phyloP scores from a whole-genome alignment of 257 asterid species.

The Forsythia suspensa region DNA sequence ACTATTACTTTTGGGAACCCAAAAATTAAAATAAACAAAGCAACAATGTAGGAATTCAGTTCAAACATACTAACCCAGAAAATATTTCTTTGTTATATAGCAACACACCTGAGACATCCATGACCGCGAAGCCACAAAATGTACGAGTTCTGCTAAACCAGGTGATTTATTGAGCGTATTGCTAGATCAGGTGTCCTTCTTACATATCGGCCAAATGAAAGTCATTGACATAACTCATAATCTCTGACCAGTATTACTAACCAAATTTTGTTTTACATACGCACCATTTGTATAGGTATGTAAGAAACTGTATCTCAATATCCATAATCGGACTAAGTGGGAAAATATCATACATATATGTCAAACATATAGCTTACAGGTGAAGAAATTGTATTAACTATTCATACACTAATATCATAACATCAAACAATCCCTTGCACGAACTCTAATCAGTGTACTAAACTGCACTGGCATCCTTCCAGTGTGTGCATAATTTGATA shows the following conservation, averaged over 20 bases:
- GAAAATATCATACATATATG: not conserved
- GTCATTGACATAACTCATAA: not conserved
- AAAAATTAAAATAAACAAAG: not conserved
- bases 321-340: not conserved
- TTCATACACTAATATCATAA: not conserved
- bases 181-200: not conserved
- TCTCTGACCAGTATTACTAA: not conserved
- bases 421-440: not conserved
- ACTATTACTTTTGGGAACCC: not conserved
- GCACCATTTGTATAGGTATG: not conserved
- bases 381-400: not conserved
- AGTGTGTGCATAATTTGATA: conserved; percentile 4
- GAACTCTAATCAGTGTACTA: conserved; percentile 1
- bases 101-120: not conserved
- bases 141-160: not conserved
- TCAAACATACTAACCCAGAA: not conserved
- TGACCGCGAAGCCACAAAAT: not conserved
- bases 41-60: not conserved
- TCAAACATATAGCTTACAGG: not conserved
- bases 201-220: not conserved
- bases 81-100: not conserved
- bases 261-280: not conserved
- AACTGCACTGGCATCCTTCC: conserved; percentile 10
- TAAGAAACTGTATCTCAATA: not conserved
- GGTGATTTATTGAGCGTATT: not conserved